Evolutionary conservation across 345 rosid species (phyloP), one percentile per base, ranked within the genome.

Genomic region (Carallia brachiata): DNA sequence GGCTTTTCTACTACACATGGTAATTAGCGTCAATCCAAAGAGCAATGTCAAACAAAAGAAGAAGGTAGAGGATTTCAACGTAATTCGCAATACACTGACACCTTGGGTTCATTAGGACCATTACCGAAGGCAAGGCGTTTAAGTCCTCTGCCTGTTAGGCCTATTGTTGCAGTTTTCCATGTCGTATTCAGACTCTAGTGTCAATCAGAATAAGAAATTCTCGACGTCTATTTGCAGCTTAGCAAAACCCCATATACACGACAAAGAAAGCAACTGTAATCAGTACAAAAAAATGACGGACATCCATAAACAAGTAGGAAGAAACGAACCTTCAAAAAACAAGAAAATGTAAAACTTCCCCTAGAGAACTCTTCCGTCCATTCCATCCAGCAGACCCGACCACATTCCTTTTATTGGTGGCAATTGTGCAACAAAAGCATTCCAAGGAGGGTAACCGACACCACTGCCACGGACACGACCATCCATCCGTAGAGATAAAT

Each of bases 401-500:
- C 97, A 90, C 13, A 91, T 78, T 60, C 98, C 98, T 68, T 90
- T 94, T 56, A 82, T 85, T 16, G 90, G 98, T 65, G 97, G 98
- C 66, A 91, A 77, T 75, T 94, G 97, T 67, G 86, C 95, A 56
- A 90, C 97, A 48, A 94, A 86, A 63, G 96, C 97, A 84, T 91
- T 93, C 96, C 98, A 94, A 69, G 98, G 96, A 81, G 98, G 97
- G 72, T 91, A 90, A 69, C 97, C 99, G 55, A 87, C 90, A 31
- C 97, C 97, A 77, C 97, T 91, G 9, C 93, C 97, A 63, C 96
- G 93, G 37, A 91, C 97, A 72, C 97, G 93, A 19, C 99, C 97
- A 58, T 95, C 99, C 83, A 95, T 10, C 34, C 97, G 86, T 65
- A 95, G 80, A 52, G 97, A 95, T 71, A 90, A 64, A 78, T 95